Conservation (phyloP, 331 rosid species). For the Stylosanthes scabra region DNA sequence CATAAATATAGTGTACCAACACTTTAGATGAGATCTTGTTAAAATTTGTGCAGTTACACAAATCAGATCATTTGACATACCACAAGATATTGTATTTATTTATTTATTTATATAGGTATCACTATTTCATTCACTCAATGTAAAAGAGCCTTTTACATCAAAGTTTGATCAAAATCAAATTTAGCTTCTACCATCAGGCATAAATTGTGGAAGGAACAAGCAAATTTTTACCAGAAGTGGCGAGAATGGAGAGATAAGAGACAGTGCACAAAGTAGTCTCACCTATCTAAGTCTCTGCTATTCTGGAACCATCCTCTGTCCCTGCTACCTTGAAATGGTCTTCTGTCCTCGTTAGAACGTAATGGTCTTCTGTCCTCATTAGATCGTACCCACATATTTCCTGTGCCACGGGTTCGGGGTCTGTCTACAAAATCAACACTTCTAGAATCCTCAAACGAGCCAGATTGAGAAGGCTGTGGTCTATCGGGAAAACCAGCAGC, state of each 20-base stretch:
- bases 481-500: constrained; percentile 63
- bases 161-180: background rate
- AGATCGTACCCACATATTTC: constrained; percentile 69
- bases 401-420: constrained; percentile 78
- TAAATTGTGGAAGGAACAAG: background rate
- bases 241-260: background rate
- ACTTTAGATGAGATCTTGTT: background rate
- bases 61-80: no score
- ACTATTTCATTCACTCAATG: no score
- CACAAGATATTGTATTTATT: no score
- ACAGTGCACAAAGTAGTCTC: constrained; percentile 34
- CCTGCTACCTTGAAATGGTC: constrained; percentile 71
- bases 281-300: constrained; percentile 81
- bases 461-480: constrained; percentile 76
- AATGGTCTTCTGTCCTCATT: constrained; percentile 31
- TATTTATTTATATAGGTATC: no score
- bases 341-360: constrained; percentile 77
- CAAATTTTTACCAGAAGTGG: background rate
- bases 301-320: constrained; percentile 81
- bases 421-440: constrained; percentile 67
- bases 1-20: background rate
- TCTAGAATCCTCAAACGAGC: constrained; percentile 81
- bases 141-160: background rate
- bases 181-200: background rate
- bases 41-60: background rate